Evolutionary conservation across 495 filamentous ascomycete species (phyloP), one percentile per base, ranked within the genome.

Genomic region (Penicillium macrosclerotiorum): DNA sequence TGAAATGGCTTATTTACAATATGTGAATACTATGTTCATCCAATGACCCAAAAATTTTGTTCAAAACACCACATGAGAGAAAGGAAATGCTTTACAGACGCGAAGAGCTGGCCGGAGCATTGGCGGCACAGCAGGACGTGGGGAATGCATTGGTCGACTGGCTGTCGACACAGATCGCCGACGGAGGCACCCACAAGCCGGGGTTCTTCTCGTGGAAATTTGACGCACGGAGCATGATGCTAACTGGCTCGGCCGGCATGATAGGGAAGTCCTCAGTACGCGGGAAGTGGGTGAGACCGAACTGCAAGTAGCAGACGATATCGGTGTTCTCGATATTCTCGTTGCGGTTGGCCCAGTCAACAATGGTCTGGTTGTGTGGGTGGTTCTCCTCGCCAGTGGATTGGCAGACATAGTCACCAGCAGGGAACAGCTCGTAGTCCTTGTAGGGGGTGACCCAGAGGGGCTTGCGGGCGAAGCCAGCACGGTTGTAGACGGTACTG

Each of bases 151-250:
- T 57, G 29, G 36, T 57, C 3, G 53, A 57, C 53, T 47, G 40
- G 8, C 56, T 57, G 51, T 63, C 59, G 31, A 63, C 59, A 60
- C 59, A 63, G 29, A 63, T 46, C 34, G 56, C 53, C 24, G 69
- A 75, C 8, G 80, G 80, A 27, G 83, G 77, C 27, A 89, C 85
- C 68, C 86, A 84, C 5, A 87, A 54, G 18, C 81, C 82, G 4
- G 85, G 85, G 50, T 88, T 89, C 66, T 72, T 74, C 27, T 80
- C 74, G 56, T 85, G 85, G 71, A 88, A 88, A 46, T 86, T 84
- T 4, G 75, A 76, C 3, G 84, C 83, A 52, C 83, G 80, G 51
- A 89, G 45, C 52, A 72, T 71, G 12, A 88, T 76, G 42, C 76
- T 77, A 67, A 90, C 85, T 5, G 77, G 79, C 72, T 89, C 85